A percentile compares a stretch with the other conserved stretches of the same genome.
These are phyloP conservation scores for Phytophthora agathidicida DNA, from an alignment of 352 stramenopile species.

Conservation along the genomic window DNA sequence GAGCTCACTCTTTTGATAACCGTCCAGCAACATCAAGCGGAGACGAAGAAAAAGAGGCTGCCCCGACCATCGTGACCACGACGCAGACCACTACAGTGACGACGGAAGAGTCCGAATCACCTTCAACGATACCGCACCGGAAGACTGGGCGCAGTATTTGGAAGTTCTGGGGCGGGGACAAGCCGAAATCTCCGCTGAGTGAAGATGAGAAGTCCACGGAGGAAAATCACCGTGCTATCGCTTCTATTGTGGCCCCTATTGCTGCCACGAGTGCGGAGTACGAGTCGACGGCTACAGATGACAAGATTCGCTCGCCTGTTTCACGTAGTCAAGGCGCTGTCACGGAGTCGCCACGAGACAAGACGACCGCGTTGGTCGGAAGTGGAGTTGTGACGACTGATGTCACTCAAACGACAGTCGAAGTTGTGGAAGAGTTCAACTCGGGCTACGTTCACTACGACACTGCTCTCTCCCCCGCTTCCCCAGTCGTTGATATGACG, in stretches of 20 bases:
- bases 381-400: slow-evolving; percentile 8
- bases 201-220: not conserved
- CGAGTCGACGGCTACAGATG: slow-evolving; percentile 1
- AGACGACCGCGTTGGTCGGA: too few species aligned
- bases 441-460: not conserved
- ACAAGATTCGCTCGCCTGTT: slow-evolving; percentile 11
- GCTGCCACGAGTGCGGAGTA: slow-evolving; percentile 10
- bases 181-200: slow-evolving; percentile 7
- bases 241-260: not conserved
- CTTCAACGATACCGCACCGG: slow-evolving; percentile 4
- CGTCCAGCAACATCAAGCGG: not conserved
- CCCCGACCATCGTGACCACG: not conserved
- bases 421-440: slow-evolving; percentile 18
- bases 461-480: not conserved
- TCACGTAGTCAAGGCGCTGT: slow-evolving; percentile 1
- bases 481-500: not conserved
- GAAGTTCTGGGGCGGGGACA: slow-evolving; percentile 31
- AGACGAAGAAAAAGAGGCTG: not conserved
- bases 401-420: slow-evolving; percentile 12
- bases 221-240: not conserved
- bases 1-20: not conserved
- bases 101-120: slow-evolving; percentile 6
- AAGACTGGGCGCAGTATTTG: slow-evolving; percentile 33
- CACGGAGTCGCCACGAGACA: not conserved
- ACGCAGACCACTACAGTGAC: not conserved